These are phyloP conservation scores for Alternaria gansuensis DNA, from an alignment of 2,329 filamentous ascomycete genomes.

Conservation along the genomic window DNA sequence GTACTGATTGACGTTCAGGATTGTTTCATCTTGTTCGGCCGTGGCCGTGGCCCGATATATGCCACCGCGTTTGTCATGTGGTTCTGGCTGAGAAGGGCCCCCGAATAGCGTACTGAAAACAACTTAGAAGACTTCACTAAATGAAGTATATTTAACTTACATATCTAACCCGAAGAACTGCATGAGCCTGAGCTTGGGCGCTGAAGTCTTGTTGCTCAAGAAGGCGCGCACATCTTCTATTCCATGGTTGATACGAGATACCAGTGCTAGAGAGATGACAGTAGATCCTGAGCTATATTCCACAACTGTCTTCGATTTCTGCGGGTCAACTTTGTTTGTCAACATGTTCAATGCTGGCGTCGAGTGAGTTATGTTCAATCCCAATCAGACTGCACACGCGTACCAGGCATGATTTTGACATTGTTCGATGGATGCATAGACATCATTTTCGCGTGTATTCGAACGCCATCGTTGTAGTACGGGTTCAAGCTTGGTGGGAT, in stretches of 20 bases:
- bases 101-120: slow-evolving; percentile 58
- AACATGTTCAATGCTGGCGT: slow-evolving; percentile 34
- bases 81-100: slow-evolving; percentile 55
- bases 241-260: slow-evolving; percentile 32
- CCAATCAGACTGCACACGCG: neutral
- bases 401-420: slow-evolving; percentile 69
- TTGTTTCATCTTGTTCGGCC: slow-evolving; percentile 51
- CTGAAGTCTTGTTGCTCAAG: slow-evolving; percentile 34
- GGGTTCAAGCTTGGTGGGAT: slow-evolving; percentile 67
- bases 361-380: neutral
- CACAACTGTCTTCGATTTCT: slow-evolving; percentile 29
- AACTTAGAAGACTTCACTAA: neutral
- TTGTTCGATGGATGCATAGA: slow-evolving; percentile 71
- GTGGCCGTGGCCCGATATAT: slow-evolving; percentile 27
- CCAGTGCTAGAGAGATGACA: slow-evolving; percentile 34
- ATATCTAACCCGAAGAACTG: slow-evolving; percentile 38
- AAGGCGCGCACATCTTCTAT: slow-evolving; percentile 31
- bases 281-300: slow-evolving; percentile 37
- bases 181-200: slow-evolving; percentile 30
- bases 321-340: slow-evolving; percentile 22
- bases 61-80: slow-evolving; percentile 30
- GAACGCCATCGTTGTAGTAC: slow-evolving; percentile 65
- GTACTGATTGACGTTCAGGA: slow-evolving; percentile 66
- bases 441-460: slow-evolving; percentile 73
- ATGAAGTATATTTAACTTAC: slow-evolving; percentile 10